Base-by-base conservation (phyloP, 805 yeast species). In the Priceomyces fermenticarens region DNA sequence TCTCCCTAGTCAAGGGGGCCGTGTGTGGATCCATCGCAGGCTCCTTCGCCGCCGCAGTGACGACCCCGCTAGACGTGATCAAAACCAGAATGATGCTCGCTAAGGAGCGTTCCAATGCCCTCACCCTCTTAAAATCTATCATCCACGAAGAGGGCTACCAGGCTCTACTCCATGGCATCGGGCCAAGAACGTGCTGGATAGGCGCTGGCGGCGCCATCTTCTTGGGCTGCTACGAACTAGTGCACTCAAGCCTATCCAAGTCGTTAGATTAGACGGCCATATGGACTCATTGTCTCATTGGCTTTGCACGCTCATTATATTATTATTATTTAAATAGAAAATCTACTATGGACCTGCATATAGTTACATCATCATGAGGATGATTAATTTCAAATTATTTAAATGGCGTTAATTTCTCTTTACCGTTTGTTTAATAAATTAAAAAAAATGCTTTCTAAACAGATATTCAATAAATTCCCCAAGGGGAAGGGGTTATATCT, bases 201-300 rank as follows among this genome's bases (percentile, higher is more conserved):
- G 83, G 95, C 65, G 93, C 95, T 3, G 99, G 99, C 14, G 99
- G 99, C 23, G 97, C 98, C 12, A 89, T 95, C 12, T 93, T 95
- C 68, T 70, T 93, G 42, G 99, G 99, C 3, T 87, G 88, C 41
- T 93, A 93, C 57, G 99, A 95, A 63, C 62, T 82, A 15, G 84
- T 80, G 9, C 73, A 70, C 47, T 56, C 72, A 8, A 47, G 57
- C 8, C 25, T 20, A 20, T 20, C 25, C 25, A 20, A 20, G 25
- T 20, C 25, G 25, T 4, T 20, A 20, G 8, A 20, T 20, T n/a
- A 20, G 25, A 20, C 25, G 25, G 25, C 8, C 25, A n/a, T n/a
- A n/a, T n/a, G n/a, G n/a, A n/a, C n/a, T n/a, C n/a, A n/a, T n/a
- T n/a, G n/a, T n/a, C 12, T 30, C 11, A 15, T 32, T 15, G 28